Evolutionary conservation across 164 flowering plant species (phyloP).

Genomic region (Magnolia changhungtana): DNA sequence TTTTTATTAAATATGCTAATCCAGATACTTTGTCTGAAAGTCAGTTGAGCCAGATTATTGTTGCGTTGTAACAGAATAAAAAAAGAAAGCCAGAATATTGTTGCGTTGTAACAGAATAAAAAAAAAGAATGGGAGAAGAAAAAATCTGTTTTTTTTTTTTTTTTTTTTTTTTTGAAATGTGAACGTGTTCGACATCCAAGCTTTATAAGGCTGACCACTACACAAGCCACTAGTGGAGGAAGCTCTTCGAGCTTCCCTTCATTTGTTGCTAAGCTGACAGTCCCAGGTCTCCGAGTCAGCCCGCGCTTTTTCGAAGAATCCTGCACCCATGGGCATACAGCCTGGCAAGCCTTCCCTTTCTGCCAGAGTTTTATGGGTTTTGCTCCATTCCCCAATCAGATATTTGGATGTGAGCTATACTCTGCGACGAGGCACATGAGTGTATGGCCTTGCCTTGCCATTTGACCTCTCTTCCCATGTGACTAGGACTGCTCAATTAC

Average conservation of each 20-base stretch:
- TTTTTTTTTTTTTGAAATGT: too few relatives aligned
- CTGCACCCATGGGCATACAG: constrained; percentile 1
- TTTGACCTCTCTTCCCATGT: constrained; percentile 19
- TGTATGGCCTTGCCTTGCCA: constrained; percentile 19
- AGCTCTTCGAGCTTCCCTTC: background rate
- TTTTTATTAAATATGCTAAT: too few relatives aligned
- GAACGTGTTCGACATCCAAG: too few relatives aligned
- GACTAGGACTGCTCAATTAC: constrained; percentile 20
- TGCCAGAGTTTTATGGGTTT: constrained; percentile 9
- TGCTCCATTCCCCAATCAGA: constrained; percentile 9
- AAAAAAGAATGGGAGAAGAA: too few relatives aligned
- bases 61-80: too few relatives aligned
- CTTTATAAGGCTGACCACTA: background rate
- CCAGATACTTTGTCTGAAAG: too few relatives aligned
- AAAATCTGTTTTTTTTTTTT: too few relatives aligned
- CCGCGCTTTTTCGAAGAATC: constrained; percentile 9
- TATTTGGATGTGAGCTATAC: background rate
- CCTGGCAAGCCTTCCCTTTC: constrained; percentile 10
- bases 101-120: too few relatives aligned
- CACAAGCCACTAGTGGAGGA: background rate
- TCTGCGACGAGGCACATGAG: constrained; percentile 4
- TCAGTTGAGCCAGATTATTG: too few relatives aligned
- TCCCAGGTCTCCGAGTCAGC: background rate
- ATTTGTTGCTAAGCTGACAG: background rate
- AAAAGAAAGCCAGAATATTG: too few relatives aligned